A percentile compares a stretch with the other conserved stretches of the same genome.
These are phyloP conservation scores for Kentomonas sorsogonicus DNA, from an alignment of 208 protist species.

Conservation along the genomic window DNA sequence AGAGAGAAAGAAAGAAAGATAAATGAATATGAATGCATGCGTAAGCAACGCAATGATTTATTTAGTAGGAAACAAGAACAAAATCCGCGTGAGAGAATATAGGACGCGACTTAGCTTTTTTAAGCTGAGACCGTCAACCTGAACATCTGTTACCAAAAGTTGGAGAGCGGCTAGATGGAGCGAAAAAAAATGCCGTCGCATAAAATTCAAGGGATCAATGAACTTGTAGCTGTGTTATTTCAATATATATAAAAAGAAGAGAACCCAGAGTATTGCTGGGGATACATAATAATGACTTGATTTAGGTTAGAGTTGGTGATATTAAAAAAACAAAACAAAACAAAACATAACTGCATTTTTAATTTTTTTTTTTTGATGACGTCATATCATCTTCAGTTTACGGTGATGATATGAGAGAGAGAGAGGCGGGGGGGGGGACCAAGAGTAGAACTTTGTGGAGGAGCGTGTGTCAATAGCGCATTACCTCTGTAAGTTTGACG, in stretches of 20 bases:
- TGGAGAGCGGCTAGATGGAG: background rate
- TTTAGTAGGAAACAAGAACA: background rate
- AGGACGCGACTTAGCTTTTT: background rate
- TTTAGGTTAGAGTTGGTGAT: no score
- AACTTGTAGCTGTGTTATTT: no score
- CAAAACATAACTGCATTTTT: constrained; percentile 2
- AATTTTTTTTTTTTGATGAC: no score
- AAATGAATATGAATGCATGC: background rate
- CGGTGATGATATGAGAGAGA: background rate
- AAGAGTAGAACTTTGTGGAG: no score
- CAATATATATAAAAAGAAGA: no score
- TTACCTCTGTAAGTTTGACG: no score
- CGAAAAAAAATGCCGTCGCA: constrained; percentile 12
- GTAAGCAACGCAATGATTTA: background rate
- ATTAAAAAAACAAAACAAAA: constrained; percentile 1
- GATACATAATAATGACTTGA: background rate
- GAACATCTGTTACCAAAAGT: no score
- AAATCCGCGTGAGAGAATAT: constrained; percentile 1
- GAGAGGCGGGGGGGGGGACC: background rate
- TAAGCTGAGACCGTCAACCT: background rate
- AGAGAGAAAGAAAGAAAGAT: background rate
- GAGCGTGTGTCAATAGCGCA: no score
- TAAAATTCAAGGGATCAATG: no score
- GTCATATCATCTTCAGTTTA: no score
- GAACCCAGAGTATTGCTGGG: background rate